phyloP scores from a whole-genome alignment of 352 stramenopile species.

The Pythium sp. region DNA sequence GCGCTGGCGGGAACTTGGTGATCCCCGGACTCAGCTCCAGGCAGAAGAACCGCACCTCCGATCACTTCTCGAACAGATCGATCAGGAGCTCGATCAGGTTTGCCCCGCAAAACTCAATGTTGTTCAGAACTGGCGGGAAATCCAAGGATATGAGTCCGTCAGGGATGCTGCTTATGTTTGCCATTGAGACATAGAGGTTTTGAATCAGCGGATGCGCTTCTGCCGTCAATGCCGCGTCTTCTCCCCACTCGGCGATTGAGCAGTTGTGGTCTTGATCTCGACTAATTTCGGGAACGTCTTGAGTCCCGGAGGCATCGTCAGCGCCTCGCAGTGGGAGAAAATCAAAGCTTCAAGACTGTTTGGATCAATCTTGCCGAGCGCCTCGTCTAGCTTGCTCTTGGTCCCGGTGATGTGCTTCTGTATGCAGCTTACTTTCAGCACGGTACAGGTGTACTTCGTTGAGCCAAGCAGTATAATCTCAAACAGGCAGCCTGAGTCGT shows the following conservation, averaged over 20 bases:
- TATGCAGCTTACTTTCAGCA: constrained; percentile 22
- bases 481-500: not conserved
- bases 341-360: constrained; percentile 8
- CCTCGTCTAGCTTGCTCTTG: not conserved
- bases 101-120: constrained; percentile 9
- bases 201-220: constrained; percentile 10
- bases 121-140: constrained; percentile 2
- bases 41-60: constrained; percentile 1
- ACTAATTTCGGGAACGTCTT: constrained; percentile 5
- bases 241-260: constrained; percentile 18
- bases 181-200: constrained; percentile 7
- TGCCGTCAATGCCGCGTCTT: constrained; percentile 9
- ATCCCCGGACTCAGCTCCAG: constrained; percentile 13
- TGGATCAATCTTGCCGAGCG: not conserved
- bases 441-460: constrained; percentile 16
- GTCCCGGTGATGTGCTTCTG: constrained; percentile 1
- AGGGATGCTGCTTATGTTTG: constrained; percentile 1
- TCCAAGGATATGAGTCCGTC: not conserved
- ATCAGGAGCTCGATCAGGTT: not conserved
- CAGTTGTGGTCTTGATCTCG: constrained; percentile 19
- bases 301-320: constrained; percentile 12
- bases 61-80: not conserved
- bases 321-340: constrained; percentile 20
- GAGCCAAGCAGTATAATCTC: constrained; percentile 21
- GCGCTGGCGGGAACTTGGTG: not conserved